Conservation (phyloP, 305 asterid genomes). For the Solanum chacoense region DNA sequence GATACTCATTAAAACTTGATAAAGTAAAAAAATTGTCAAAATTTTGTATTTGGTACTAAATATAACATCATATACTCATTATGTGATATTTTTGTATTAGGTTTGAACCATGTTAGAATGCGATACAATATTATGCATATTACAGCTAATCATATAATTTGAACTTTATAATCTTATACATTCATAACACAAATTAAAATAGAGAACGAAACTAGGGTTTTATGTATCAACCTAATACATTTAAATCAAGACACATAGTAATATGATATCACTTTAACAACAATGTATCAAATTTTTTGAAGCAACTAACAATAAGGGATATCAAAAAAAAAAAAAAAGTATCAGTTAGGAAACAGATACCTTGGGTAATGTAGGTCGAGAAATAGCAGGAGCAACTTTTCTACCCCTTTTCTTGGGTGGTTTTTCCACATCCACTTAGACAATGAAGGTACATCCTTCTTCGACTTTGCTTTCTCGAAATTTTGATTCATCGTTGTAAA, state of each 20-base stretch:
- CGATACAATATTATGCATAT: background rate
- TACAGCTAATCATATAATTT: background rate
- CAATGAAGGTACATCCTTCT: background rate
- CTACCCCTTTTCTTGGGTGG: background rate
- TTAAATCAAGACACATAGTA: background rate
- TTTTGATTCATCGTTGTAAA: background rate
- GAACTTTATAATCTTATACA: background rate
- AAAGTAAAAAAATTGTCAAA: background rate
- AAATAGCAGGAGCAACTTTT: background rate
- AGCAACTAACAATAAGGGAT: background rate
- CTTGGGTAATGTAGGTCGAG: background rate
- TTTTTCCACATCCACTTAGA: background rate
- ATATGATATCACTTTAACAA: background rate
- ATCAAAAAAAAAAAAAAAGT: too few relatives aligned
- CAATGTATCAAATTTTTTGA: background rate
- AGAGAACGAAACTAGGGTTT: background rate
- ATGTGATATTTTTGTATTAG: background rate
- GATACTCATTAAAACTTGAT: background rate
- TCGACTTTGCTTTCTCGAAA: background rate
- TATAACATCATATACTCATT: background rate
- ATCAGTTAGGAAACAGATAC: background rate
- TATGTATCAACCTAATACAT: background rate
- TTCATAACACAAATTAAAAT: background rate
- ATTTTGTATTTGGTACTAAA: background rate
- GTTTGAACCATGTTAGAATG: too few relatives aligned